Evolutionary conservation across 129 eudicot genomes (phyloP).

Genomic region (Tagetes patula): DNA sequence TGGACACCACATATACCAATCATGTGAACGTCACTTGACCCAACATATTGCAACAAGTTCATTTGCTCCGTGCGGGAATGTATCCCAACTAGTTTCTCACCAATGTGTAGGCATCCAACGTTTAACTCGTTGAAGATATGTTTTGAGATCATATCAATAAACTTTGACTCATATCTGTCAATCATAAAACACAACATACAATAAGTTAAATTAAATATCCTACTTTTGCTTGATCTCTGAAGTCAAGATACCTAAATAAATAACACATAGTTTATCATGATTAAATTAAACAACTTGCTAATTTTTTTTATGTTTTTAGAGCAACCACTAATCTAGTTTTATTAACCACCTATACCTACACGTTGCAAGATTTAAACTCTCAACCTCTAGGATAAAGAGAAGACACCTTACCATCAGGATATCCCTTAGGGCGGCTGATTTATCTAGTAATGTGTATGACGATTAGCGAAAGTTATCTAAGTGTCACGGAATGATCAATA

Average conservation of each 20-base stretch:
- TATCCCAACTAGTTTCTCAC: conserved; percentile 35
- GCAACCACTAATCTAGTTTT: too few species aligned
- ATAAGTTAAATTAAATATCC: background rate
- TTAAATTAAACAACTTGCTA: too few species aligned
- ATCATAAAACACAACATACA: background rate
- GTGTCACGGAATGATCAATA: too few species aligned
- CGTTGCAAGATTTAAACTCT: too few species aligned
- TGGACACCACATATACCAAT: conserved; percentile 32
- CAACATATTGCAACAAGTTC: conserved; percentile 23
- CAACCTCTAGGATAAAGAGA: too few species aligned
- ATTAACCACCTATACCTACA: too few species aligned
- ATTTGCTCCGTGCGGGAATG: conserved; percentile 23
- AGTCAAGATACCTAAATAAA: conserved; percentile 7
- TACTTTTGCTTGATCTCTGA: background rate
- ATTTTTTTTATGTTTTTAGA: too few species aligned
- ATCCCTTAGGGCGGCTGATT: too few species aligned
- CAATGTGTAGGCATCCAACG: conserved; percentile 27
- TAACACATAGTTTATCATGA: background rate
- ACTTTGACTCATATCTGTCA: conserved; percentile 36
- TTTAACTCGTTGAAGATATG: conserved; percentile 30
- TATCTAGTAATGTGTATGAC: too few species aligned
- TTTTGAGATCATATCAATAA: conserved; percentile 33
- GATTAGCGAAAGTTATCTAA: too few species aligned
- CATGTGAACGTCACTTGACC: conserved; percentile 29
- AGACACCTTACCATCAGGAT: too few species aligned